Base-by-base conservation (phyloP, 2,329 filamentous ascomycete genomes). In the Colletotrichum sp. region DNA sequence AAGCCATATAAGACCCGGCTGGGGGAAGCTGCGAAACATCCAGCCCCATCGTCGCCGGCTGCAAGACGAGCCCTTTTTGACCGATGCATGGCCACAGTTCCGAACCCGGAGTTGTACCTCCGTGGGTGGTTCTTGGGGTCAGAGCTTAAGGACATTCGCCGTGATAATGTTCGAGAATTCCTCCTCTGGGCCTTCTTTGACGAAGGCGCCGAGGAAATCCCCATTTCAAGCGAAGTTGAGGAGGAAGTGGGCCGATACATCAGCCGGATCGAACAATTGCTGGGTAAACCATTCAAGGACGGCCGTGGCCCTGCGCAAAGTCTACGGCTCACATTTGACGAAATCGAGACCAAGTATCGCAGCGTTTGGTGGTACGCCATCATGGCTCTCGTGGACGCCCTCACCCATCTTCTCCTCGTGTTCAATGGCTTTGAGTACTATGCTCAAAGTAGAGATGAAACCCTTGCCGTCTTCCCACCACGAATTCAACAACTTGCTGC, bases 121-220 rank as follows among this genome's bases (percentile, higher is more conserved):
- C 87, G 85, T 65, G 87, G 88, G 76, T 95, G 93, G 93, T 94
- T 95, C 78, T 85, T 92, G n/a, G 91, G 90, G 36, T 91, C 92
- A 3, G 85, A 89, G 12, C 73, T 86, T 2, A 82, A 85, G 21
- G 91, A 93, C 39, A 91, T 95, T 71, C 87, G 89, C 60, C 86
- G 89, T n/a, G 92, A 94, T n/a, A 94, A 95, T 79, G 83, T 95
- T 68, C 89, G 88, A 78, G 91, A 94, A 77, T 95, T 94, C 79
- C 82, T 94, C 26, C 85, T 90, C 10, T 95, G 93, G 93, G 92
- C 91, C 2, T 92, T 95, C 80, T 90, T 93, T 75, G 92, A 93
- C 71, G 78, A 74, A 7, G 82, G 81, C 1, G 83, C 83, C 6
- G 81, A 85, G 7, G 79, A 81, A 0, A 85, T 87, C 8, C 12